Percentiles rank a stretch among this genome's conserved stretches.
Conservation (phyloP, 768 basidiomycete genomes). For the Psilocybe tampanensis region DNA sequence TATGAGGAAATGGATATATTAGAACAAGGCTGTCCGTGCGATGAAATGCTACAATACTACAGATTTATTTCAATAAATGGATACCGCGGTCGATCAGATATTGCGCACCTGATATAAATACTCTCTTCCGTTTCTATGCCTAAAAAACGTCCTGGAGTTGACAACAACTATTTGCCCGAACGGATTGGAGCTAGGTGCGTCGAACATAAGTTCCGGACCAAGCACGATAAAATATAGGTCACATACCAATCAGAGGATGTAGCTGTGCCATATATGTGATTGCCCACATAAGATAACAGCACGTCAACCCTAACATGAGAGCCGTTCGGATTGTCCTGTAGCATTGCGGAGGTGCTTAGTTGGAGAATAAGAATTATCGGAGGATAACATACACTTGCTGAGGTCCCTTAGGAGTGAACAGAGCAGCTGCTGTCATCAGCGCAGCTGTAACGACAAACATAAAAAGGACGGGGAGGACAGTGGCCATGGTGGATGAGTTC, state of each 20-base stretch:
- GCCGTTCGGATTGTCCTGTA: conserved; percentile 81
- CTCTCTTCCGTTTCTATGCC: conserved; percentile 6
- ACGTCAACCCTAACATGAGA: conserved; percentile 74
- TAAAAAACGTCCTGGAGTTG: background rate
- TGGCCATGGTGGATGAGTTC: conserved; percentile 52
- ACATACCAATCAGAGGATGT: conserved; percentile 84
- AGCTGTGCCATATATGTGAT: conserved; percentile 96
- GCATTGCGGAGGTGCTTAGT: background rate
- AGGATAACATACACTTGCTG: conserved; percentile 77
- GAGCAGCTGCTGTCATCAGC: conserved; percentile 64
- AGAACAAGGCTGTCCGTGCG: conserved; percentile 22
- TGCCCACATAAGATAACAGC: conserved; percentile 96
- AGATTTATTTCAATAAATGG: background rate
- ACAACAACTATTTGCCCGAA: conserved; percentile 15
- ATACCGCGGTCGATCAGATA: background rate
- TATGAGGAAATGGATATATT: conserved; percentile 18
- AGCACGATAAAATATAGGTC: background rate
- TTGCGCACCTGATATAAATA: conserved; percentile 37
- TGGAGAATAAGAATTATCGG: background rate
- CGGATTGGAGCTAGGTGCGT: conserved; percentile 22
- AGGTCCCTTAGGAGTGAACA: conserved; percentile 82
- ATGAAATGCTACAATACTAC: conserved; percentile 33
- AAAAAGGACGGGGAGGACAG: conserved; percentile 69
- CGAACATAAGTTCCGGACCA: background rate
- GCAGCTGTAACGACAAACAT: conserved; percentile 65